Conservation (phyloP, 345 rosid species). For the Arabidopsis thaliana region TAIR10.1 NC_003076.8:13572001-13572500, state of each 20-base stretch:
- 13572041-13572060: background rate
- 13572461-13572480: background rate
- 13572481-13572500: background rate
- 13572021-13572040: too few species aligned
- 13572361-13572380: background rate
- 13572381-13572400: background rate
- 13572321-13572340: background rate
- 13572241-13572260: background rate
- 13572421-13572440: background rate
- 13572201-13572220: background rate
- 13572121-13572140: background rate
- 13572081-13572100: background rate
- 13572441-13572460: background rate
- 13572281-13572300: background rate
- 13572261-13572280: background rate
- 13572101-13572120: background rate
- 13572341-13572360: background rate
- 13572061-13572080: background rate
- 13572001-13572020: too few species aligned
- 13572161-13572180: background rate
- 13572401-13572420: background rate
- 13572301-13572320: background rate
- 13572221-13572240: background rate
- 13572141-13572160: background rate
- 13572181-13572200: background rate